phyloP scores from a whole-genome alignment of 192 early-diverging fungal genomes.

The Linnemannia schmuckeri region DNA sequence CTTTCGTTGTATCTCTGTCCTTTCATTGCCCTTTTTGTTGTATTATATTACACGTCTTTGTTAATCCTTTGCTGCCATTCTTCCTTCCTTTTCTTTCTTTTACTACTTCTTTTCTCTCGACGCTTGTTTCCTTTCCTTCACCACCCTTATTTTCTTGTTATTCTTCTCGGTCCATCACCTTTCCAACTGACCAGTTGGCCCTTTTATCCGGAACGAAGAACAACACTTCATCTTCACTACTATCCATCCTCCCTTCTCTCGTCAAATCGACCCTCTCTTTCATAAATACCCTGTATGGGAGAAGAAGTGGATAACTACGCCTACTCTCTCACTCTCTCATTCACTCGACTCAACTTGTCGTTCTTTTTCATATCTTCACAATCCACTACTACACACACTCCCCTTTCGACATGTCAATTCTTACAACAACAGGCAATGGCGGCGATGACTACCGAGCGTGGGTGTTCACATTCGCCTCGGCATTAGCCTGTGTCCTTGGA shows the following conservation, averaged over 20 bases:
- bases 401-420: not conserved
- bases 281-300: too few species aligned
- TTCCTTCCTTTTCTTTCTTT: not conserved
- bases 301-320: too few species aligned
- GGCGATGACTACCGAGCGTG: constrained; percentile 49
- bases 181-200: not conserved
- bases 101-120: not conserved
- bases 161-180: not conserved
- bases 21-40: not conserved
- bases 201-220: too few species aligned
- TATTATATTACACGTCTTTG: too few species aligned
- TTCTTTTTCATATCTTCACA: too few species aligned
- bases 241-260: too few species aligned
- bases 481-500: constrained; percentile 59
- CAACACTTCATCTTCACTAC: too few species aligned
- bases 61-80: not conserved
- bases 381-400: not conserved
- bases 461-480: constrained; percentile 55
- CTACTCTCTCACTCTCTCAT: too few species aligned
- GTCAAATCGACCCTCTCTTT: too few species aligned
- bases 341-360: too few species aligned
- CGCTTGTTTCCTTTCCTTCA: not conserved
- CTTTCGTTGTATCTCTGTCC: not conserved
- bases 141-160: not conserved
- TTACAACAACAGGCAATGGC: not conserved